A percentile compares a stretch with the other conserved stretches of the same genome.
Conservation (phyloP, 495 filamentous ascomycete genomes). For the Bryoglossum gracile region DNA sequence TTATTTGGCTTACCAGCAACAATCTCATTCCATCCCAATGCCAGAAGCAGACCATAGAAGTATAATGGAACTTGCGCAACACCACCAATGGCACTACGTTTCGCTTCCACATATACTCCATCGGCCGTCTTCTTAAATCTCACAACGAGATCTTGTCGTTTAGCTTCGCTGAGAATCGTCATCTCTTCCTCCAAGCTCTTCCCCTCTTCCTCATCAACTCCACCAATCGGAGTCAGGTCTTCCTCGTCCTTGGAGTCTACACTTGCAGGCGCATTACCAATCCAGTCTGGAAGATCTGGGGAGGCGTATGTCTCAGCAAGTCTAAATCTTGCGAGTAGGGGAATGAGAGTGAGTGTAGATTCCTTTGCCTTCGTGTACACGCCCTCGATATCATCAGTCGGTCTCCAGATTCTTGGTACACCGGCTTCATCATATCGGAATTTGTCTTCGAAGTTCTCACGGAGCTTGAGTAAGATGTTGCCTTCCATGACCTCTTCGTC, state of each 20-base stretch:
- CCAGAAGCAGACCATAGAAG: slow-evolving; percentile 83
- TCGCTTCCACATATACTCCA: slow-evolving; percentile 94
- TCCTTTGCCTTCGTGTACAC: slow-evolving; percentile 86
- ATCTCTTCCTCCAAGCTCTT: slow-evolving; percentile 93
- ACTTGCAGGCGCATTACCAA: slow-evolving; percentile 71
- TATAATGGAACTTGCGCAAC: slow-evolving; percentile 91
- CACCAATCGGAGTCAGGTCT: slow-evolving; percentile 76
- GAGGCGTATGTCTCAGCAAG: slow-evolving; percentile 59
- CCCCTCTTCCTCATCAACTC: slow-evolving; percentile 85
- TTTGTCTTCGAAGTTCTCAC: slow-evolving; percentile 98
- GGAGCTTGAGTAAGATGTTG: slow-evolving; percentile 87
- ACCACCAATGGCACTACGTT: slow-evolving; percentile 90
- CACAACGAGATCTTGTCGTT: slow-evolving; percentile 81
- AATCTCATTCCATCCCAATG: slow-evolving; percentile 96
- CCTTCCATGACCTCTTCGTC: slow-evolving; percentile 98
- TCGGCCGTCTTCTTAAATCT: slow-evolving; percentile 97
- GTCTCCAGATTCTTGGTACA: slow-evolving; percentile 94
- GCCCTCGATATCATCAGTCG: slow-evolving; percentile 94
- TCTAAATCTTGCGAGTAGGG: slow-evolving; percentile 78
- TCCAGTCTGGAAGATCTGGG: slow-evolving; percentile 75
- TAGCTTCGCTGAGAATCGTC: slow-evolving; percentile 82
- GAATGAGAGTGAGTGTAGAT: slow-evolving; percentile 82
- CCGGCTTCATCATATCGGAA: slow-evolving; percentile 96
- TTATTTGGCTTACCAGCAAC: slow-evolving; percentile 60
- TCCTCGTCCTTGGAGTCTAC: slow-evolving; percentile 81